phyloP scores from a whole-genome alignment of 805 yeast species.

The Lachancea dasiensis region DNA sequence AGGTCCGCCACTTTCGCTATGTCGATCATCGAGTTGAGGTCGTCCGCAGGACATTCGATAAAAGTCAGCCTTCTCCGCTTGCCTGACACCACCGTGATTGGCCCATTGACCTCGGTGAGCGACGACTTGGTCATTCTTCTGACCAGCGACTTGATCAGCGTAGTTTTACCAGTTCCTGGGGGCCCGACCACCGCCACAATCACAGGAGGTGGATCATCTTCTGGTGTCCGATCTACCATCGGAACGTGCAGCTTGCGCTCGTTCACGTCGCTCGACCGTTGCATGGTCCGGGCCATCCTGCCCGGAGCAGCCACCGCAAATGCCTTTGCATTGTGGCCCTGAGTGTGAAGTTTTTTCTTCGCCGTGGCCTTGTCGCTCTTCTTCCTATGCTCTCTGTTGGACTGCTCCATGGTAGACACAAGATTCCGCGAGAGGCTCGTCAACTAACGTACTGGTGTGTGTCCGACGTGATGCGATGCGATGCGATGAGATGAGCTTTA shows the following conservation, averaged over 20 bases:
- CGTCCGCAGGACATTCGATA: constrained; percentile 81
- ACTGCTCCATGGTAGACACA: constrained; percentile 41
- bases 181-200: constrained; percentile 98
- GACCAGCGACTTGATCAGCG: constrained; percentile 82
- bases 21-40: constrained; percentile 92
- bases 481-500: constrained; percentile 11
- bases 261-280: constrained; percentile 70
- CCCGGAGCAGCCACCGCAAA: constrained; percentile 82
- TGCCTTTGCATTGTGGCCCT: constrained; percentile 81
- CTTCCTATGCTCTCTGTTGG: constrained; percentile 80
- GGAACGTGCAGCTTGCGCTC: constrained; percentile 92
- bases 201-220: constrained; percentile 95
- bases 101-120: constrained; percentile 83
- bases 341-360: constrained; percentile 81
- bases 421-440: too few species aligned
- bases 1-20: constrained; percentile 93
- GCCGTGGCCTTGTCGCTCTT: constrained; percentile 51
- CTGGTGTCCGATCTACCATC: constrained; percentile 95
- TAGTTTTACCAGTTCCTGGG: constrained; percentile 96
- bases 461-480: constrained; percentile 15
- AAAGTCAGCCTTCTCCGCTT: constrained; percentile 89
- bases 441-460: not conserved
- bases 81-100: constrained; percentile 94
- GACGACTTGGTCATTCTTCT: constrained; percentile 84
- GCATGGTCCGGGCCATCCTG: constrained; percentile 76